Base-by-base conservation (phyloP, 2,329 filamentous ascomycete species). In the Epicoccum sorghinum region DNA sequence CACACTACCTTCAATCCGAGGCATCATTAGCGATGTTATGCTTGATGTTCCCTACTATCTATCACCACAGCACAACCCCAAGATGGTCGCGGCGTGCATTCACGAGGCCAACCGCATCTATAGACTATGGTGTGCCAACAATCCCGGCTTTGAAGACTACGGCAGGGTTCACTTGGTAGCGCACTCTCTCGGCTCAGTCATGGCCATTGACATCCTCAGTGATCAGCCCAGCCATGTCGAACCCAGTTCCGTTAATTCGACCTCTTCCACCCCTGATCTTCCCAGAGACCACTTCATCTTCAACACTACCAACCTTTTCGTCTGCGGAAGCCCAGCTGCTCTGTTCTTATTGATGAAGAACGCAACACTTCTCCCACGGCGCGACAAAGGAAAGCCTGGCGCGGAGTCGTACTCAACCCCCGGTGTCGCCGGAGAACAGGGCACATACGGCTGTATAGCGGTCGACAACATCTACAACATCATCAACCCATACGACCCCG, bases 391-490 rank as follows among this genome's bases (percentile, higher is more conserved):
- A 40, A 97, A 97, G 67, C 86, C 90, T 0, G 90, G 89, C 4
- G 86, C 87, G 18, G 86, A 93, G 57, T 83, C 82, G 14, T 74
- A 76, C 44, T 73, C 75, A 24, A 70, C 71, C 2, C 71, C 72
- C 4, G 80, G 81, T 6, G 83, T 98, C 29, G 89, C 88, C n/a
- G 90, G 89, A n/a, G 85, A 91, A 36, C 82, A 82, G 14, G 92
- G 90, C 27, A 85, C 81, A 5, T 96, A 96, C 72, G 95, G 95
- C 14, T 98, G 95, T 72, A 79, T 98, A 25, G 91, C 93, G 0
- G 89, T 98, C 1, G 91, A 98, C 77, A 99, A 98, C 71, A 84
- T 99, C 52, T 99, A 98, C 80, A 99, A 99, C 67, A 84, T 99
- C 59, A 85, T 98, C 70, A 86, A 89, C 62, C 83, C 84, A 30